These are phyloP conservation scores for Ascochyta rabiei DNA, from an alignment of 2,329 filamentous ascomycete genomes.

Conservation along the genomic window DNA sequence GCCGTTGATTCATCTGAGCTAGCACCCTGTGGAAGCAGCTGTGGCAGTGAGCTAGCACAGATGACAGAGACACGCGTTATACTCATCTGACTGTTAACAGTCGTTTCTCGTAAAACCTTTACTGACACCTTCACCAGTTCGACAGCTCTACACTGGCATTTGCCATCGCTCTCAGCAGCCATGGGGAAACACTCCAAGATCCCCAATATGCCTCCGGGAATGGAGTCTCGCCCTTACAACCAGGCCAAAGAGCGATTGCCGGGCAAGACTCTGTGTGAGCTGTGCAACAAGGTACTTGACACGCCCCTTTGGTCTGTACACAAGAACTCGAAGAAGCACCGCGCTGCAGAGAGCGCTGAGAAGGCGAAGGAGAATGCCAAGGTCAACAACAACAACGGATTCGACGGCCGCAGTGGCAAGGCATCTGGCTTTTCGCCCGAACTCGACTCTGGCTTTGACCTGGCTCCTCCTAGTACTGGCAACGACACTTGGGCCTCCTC, in stretches of 20 bases:
- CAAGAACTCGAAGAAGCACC: slow-evolving; percentile 43
- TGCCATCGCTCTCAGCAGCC: not conserved
- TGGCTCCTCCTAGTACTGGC: slow-evolving; percentile 51
- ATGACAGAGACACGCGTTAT: not conserved
- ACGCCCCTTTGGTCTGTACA: slow-evolving; percentile 42
- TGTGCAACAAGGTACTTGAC: slow-evolving; percentile 38
- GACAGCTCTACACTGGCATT: slow-evolving; percentile 9
- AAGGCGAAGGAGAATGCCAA: slow-evolving; percentile 28
- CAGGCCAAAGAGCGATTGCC: slow-evolving; percentile 27
- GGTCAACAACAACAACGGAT: slow-evolving; percentile 8
- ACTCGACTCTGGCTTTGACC: slow-evolving; percentile 8
- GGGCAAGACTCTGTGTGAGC: slow-evolving; percentile 34
- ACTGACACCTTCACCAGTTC: slow-evolving; percentile 13
- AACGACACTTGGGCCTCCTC: slow-evolving; percentile 30
- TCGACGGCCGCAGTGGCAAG: slow-evolving; percentile 14
- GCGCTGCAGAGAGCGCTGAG: slow-evolving; percentile 25
- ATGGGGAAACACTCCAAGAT: not conserved
- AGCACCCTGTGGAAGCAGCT: not conserved
- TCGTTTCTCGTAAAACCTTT: not conserved
- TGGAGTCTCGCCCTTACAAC: slow-evolving; percentile 35
- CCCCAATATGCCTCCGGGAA: slow-evolving; percentile 1
- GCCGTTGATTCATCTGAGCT: not conserved
- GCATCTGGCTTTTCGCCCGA: slow-evolving; percentile 10
- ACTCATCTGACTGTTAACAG: slow-evolving; percentile 5
- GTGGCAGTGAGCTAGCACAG: not conserved